A percentile compares a stretch with the other conserved stretches of the same genome.
Conservation (phyloP, 768 basidiomycete species). For the Chalciporus piperatus region DNA sequence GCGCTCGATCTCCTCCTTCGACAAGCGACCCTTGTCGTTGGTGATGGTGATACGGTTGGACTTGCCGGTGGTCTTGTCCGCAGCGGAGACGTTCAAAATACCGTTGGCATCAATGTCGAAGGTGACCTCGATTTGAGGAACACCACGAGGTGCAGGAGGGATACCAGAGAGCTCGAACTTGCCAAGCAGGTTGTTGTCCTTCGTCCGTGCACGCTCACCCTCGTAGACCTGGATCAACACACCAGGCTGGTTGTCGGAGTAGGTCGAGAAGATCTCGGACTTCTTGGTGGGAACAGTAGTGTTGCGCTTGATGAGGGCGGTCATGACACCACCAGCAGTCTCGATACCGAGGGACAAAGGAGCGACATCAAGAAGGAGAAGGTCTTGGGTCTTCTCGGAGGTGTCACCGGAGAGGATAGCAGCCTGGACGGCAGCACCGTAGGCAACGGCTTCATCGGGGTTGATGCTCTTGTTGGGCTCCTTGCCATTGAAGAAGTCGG, state of each 20-base stretch:
- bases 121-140: constrained; percentile 96
- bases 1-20: constrained; percentile 97
- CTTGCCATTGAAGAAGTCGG: constrained; percentile 98
- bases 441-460: constrained; percentile 98
- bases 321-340: constrained; percentile 99
- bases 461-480: constrained; percentile 99
- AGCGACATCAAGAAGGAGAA: constrained; percentile 92
- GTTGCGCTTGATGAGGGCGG: constrained; percentile 96
- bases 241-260: constrained; percentile 98
- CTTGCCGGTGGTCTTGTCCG: constrained; percentile 97
- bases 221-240: constrained; percentile 98
- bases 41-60: constrained; percentile 92
- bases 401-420: constrained; percentile 98
- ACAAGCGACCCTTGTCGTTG: constrained; percentile 95
- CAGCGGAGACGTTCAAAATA: constrained; percentile 92
- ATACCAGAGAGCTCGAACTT: constrained; percentile 98
- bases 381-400: constrained; percentile 95
- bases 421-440: constrained; percentile 98
- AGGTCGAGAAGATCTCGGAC: constrained; percentile 97
- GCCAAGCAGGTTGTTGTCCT: constrained; percentile 98
- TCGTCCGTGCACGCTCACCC: constrained; percentile 97
- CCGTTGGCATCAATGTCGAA: constrained; percentile 98
- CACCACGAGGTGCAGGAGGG: constrained; percentile 95
- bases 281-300: constrained; percentile 99
- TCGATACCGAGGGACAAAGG: constrained; percentile 94